Conservation (phyloP, 192 early-diverging fungal genomes). For the Coemansia biformis region DNA sequence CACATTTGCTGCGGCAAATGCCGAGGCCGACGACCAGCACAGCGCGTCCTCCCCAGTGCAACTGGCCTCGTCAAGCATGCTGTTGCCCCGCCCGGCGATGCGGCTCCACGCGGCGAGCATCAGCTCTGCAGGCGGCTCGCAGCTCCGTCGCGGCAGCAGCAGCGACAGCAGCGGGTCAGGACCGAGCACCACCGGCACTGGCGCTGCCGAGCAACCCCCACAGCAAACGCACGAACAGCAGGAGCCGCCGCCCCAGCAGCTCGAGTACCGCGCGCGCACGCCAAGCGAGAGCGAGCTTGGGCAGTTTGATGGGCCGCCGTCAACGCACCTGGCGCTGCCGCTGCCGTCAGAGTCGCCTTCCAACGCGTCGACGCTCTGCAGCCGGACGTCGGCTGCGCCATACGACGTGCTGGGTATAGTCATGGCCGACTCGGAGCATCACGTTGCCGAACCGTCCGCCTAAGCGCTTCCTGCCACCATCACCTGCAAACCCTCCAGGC, state of each 20-base stretch:
- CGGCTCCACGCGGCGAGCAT: conserved; percentile 40
- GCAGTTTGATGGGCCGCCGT: conserved; percentile 46
- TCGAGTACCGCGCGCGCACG: conserved; percentile 38
- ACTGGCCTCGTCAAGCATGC: conserved; percentile 2
- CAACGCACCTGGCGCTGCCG: conserved; percentile 45
- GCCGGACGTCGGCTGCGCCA: conserved; percentile 33
- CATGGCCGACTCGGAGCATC: conserved; percentile 42
- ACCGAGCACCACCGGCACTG: background rate
- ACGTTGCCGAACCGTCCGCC: conserved; percentile 30
- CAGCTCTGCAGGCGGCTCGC: conserved; percentile 9
- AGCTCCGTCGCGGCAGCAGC: conserved; percentile 1
- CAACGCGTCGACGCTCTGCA: conserved; percentile 28
- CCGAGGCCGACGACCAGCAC: background rate
- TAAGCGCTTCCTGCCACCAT: background rate
- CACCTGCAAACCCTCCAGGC: no score
- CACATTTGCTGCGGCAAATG: conserved; percentile 6
- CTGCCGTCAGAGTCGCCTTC: conserved; percentile 30
- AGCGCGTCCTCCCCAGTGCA: conserved; percentile 2
- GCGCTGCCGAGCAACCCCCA: background rate
- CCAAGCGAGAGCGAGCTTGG: conserved; percentile 46
- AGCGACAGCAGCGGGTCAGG: background rate
- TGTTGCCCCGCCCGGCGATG: conserved; percentile 22
- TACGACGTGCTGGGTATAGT: conserved; percentile 51
- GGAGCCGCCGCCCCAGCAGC: conserved; percentile 12
- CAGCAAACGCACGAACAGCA: background rate